phyloP scores from a whole-genome alignment of 345 rosid genomes.

The Corchorus capsularis region DNA sequence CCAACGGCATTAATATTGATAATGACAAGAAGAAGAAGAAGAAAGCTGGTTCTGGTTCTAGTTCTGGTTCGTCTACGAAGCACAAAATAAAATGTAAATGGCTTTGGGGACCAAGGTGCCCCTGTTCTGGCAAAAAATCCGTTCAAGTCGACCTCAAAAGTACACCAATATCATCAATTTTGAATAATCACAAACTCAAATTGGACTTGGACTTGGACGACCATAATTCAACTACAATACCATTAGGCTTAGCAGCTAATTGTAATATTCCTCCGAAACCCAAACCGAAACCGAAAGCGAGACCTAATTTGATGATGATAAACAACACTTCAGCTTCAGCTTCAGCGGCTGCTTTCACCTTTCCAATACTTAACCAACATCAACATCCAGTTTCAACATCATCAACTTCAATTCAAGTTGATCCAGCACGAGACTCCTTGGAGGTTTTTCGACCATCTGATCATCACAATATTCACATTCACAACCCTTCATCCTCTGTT shows the following conservation, averaged over 20 bases:
- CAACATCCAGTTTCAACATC: neutral
- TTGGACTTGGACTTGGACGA: neutral
- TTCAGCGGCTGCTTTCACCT: slow-evolving; percentile 33
- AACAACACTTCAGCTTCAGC: neutral
- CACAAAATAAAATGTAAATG: slow-evolving; percentile 10
- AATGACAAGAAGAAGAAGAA: slow-evolving; percentile 31
- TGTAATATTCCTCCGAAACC: no score
- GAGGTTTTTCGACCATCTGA: slow-evolving; percentile 52
- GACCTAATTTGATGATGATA: neutral
- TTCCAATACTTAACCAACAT: slow-evolving; percentile 45
- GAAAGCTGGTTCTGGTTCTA: neutral
- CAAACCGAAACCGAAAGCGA: neutral
- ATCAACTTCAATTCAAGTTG: neutral
- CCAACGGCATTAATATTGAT: neutral
- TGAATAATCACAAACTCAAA: slow-evolving; percentile 19
- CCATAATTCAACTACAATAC: no score
- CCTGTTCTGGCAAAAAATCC: slow-evolving; percentile 71
- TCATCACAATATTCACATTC: neutral
- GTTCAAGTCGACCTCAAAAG: slow-evolving; percentile 60
- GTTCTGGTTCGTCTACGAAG: no score
- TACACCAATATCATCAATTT: neutral
- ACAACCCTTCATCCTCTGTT: no score
- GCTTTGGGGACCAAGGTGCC: slow-evolving; percentile 65
- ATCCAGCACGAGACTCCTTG: slow-evolving; percentile 55
- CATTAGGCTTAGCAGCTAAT: no score